Base-by-base conservation (phyloP, 495 filamentous ascomycete species). In the Viridothelium virens region DNA sequence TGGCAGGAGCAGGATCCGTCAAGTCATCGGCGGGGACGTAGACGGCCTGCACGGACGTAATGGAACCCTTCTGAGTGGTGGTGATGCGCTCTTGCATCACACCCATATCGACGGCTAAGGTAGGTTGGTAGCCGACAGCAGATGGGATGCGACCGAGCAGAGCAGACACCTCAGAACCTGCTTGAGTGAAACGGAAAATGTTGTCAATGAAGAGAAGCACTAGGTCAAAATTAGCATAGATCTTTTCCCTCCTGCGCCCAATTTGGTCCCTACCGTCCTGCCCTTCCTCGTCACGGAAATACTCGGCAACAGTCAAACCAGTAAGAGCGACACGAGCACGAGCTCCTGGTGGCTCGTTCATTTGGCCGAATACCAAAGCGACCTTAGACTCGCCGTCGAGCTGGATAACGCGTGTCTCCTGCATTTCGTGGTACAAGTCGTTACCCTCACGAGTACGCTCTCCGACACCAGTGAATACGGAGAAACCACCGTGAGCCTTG, bases 391-490 rank as follows among this genome's bases (percentile, higher is more conserved):
- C 92, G 82, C 94, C 94, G 70, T 98, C 94, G 69, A 98, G 91
- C 80, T 98, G 84, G 82, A 98, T 98, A 86, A 98, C 94, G 83
- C 88, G 87, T 76, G 94, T 98, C 85, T 98, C 92, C 85, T 98
- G 94, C 94, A 98, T 98, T 89, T 98, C 94, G 85, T 98, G 95
- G 89, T 98, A 98, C 86, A 98, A 83, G 88, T 98, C 94, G 87
- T 98, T 98, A 87, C 94, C 94, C 88, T 98, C 94, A 89, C 94
- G 94, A 76, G 94, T 98, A 85, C 94, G 94, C 89, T 98, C 94
- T 76, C 94, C 94, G 81, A 98, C 94, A 91, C 94, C 94, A 78
- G 91, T 96, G 88, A 98, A 98, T 75, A 98, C 95, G 71, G 94
- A 98, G 89, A 95, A 98, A 93, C 94, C 94, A 94, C 94, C 95